These are phyloP conservation scores for Euclidium syriacum DNA, from an alignment of 345 rosid species.

Conservation along the genomic window DNA sequence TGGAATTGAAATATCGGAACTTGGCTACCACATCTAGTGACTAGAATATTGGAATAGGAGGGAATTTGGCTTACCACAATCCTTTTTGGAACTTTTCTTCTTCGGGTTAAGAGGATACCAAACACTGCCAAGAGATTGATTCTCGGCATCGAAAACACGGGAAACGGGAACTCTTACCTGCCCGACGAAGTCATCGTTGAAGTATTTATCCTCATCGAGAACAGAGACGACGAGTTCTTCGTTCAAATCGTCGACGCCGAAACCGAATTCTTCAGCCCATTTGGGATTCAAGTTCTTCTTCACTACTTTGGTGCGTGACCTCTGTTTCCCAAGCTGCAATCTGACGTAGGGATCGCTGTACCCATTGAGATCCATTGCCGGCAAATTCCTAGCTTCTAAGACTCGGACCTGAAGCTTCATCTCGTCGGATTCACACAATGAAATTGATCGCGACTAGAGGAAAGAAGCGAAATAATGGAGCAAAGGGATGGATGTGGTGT, in stretches of 20 bases:
- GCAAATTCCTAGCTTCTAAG: conserved; percentile 78
- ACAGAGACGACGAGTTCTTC: conserved; percentile 76
- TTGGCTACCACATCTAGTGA: background rate
- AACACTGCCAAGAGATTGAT: conserved; percentile 64
- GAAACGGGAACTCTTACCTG: conserved; percentile 61
- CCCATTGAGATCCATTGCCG: conserved; percentile 87
- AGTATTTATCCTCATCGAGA: conserved; percentile 86
- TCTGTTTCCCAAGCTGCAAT: conserved; percentile 73
- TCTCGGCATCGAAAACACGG: conserved; percentile 63
- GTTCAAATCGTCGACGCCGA: conserved; percentile 88
- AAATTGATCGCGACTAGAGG: background rate
- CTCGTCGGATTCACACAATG: background rate
- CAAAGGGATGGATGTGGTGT: background rate
- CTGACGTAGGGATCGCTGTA: conserved; percentile 84
- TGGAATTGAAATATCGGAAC: background rate
- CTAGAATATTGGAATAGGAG: no score
- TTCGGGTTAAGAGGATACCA: conserved; percentile 84
- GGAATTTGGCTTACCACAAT: conserved; percentile 56
- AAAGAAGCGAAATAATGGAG: background rate
- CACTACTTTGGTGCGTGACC: conserved; percentile 72
- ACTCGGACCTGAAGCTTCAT: conserved; percentile 82
- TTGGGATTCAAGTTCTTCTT: conserved; percentile 81
- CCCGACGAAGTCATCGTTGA: conserved; percentile 83
- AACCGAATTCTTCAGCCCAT: conserved; percentile 89
- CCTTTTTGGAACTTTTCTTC: conserved; percentile 72